Evolutionary conservation across 306 rosid species (phyloP), one percentile per base, ranked within the genome.

Genomic region (Corylus heterophylla): DNA sequence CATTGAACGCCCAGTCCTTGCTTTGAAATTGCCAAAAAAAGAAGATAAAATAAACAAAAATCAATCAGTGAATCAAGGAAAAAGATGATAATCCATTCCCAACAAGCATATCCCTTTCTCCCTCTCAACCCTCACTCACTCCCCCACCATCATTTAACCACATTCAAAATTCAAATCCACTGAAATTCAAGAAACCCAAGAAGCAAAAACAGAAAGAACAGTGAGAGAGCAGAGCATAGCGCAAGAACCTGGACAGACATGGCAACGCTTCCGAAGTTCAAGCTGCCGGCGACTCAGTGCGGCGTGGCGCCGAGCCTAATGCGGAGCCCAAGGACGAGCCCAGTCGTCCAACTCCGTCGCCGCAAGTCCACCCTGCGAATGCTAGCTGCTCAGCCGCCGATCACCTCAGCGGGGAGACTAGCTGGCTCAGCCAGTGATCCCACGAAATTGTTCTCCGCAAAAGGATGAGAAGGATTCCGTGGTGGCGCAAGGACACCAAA

Each of bases 241-340:
- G 22, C 79, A 76, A 73, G 67, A 68, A 75, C 61, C 54, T 69
- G 37, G 66, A 42, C 22, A 8, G 37, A 63, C 35, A 92, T 94
- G 98, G 95, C 95, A 10, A 76, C 94, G 20, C 81, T 94, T 54
- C 97, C 91, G 73, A 90, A 83, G 73, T 89, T 92, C 92, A 94
- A 89, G 92, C 86, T 92, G 18, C 88, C 91, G 18, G 88, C 98
- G 0, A 67, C 87, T 17, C 96, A 86, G 62, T 95, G 97, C 79
- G 97, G 95, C 42, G 97, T 87, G 17, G 85, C 89, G 7, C 90
- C 75, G 61, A 91, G 94, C 67, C 92, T 95, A 0, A 91, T 97
- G 0, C 74, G 87, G 42, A 94, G 97, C 88, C 98, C 97, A 0
- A 86, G 90, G 35, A 86, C 89, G 11, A 92, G 97, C 75, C 97